A percentile compares a stretch with the other conserved stretches of the same genome.
Conservation (phyloP, 345 rosid genomes). For the Hypericum androsaemum region DNA sequence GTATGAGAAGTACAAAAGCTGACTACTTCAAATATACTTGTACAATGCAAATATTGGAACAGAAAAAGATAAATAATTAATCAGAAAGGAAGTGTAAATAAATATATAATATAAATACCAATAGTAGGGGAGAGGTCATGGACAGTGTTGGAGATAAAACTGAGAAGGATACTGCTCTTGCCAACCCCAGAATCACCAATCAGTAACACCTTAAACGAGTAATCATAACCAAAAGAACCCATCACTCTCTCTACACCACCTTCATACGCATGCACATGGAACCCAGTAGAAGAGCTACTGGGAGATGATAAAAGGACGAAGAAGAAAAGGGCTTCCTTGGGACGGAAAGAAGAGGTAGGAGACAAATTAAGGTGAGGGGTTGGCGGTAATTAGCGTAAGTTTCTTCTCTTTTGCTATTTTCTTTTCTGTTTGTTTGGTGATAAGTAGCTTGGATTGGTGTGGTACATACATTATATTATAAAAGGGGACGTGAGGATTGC, state of each 20-base stretch:
- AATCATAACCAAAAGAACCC: conserved; percentile 54
- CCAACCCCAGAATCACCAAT: conserved; percentile 98
- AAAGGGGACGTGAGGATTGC: too few species aligned
- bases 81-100: background rate
- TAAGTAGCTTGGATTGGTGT: too few species aligned
- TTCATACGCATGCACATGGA: too few species aligned
- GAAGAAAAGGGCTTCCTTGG: background rate
- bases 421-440: background rate
- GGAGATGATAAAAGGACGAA: background rate
- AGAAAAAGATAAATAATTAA: background rate
- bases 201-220: conserved; percentile 85
- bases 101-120: conserved; percentile 29
- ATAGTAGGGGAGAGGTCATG: conserved; percentile 80
- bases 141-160: conserved; percentile 62
- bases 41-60: too few species aligned
- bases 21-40: too few species aligned
- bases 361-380: conserved; percentile 15
- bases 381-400: conserved; percentile 6
- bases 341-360: conserved; percentile 4
- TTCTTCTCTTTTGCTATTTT: background rate
- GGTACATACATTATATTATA: too few species aligned
- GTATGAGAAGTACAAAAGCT: too few species aligned
- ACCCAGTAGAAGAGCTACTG: background rate
- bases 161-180: conserved; percentile 80
- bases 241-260: conserved; percentile 3